Conservation (phyloP, 805 yeast species). For the Kluyveromyces aestuarii region DNA sequence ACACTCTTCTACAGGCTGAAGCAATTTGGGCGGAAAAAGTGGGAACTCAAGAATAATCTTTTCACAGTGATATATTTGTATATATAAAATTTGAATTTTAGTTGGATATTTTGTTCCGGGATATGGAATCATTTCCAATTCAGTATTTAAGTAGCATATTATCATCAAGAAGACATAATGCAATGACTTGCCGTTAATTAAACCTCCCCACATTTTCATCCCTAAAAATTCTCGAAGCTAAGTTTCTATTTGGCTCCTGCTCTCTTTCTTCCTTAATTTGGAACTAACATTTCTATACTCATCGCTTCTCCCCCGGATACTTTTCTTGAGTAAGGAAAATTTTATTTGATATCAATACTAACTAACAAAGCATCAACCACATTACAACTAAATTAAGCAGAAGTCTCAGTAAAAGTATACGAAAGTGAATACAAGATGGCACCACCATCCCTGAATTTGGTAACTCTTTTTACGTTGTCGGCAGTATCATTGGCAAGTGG, state of each 20-base stretch:
- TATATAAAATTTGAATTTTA: not conserved
- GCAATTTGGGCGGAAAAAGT: slow-evolving; percentile 51
- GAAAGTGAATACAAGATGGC: slow-evolving; percentile 3
- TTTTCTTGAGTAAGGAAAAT: not conserved
- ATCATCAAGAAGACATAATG: no score
- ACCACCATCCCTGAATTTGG: slow-evolving; percentile 10
- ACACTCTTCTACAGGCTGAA: slow-evolving; percentile 90
- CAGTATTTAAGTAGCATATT: no score
- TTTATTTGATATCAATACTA: no score
- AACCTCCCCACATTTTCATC: no score
- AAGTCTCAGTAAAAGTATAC: not conserved
- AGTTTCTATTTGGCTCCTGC: no score
- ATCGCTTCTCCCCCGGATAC: not conserved
- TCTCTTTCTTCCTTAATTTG: no score
- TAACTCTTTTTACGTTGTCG: slow-evolving; percentile 16
- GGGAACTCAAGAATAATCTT: slow-evolving; percentile 12
- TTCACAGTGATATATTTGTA: not conserved
- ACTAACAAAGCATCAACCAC: not conserved
- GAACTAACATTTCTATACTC: no score
- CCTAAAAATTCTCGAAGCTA: no score
- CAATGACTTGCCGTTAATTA: no score
- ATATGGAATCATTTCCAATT: not conserved
- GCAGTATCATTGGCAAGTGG: slow-evolving; percentile 26
- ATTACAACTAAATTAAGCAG: not conserved
- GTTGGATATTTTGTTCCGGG: not conserved